A percentile compares a stretch with the other conserved stretches of the same genome.
Conservation (phyloP, 2,329 filamentous ascomycete genomes). For the Spiromastix sp. region DNA sequence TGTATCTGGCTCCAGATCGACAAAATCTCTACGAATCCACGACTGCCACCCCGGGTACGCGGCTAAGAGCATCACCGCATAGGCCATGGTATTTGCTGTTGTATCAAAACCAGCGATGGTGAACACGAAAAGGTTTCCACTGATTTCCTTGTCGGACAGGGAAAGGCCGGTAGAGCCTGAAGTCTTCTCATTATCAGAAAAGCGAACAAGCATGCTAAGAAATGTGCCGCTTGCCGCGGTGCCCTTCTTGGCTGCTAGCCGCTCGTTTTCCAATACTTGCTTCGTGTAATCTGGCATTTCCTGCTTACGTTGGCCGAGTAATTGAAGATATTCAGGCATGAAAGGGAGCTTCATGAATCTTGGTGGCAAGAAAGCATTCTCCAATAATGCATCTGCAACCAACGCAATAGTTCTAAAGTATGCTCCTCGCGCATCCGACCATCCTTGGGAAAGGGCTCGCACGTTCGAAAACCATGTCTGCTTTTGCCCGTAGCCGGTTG, state of each 20-base stretch:
- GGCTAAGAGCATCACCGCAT: conserved; percentile 38
- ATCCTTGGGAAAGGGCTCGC: conserved; percentile 11
- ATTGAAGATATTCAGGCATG: conserved; percentile 17
- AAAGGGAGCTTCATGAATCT: conserved; percentile 16
- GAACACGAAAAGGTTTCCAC: conserved; percentile 39
- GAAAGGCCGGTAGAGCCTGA: conserved; percentile 17
- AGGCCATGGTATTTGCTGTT: conserved; percentile 41
- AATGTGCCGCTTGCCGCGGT: conserved; percentile 16
- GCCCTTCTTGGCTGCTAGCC: conserved; percentile 2
- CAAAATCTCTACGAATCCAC: conserved; percentile 43
- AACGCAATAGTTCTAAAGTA: conserved; percentile 26
- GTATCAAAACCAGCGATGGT: conserved; percentile 40
- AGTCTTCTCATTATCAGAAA: conserved; percentile 18
- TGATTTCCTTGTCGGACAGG: conserved; percentile 30
- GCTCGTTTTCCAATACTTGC: conserved; percentile 20
- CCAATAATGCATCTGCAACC: conserved; percentile 19
- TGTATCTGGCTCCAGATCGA: conserved; percentile 19
- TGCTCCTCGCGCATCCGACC: conserved; percentile 10
- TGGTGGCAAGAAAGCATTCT: conserved; percentile 20
- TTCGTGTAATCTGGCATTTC: conserved; percentile 19
- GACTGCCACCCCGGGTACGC: conserved; percentile 40
- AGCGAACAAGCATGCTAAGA: conserved; percentile 20
- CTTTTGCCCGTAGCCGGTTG: conserved; percentile 24
- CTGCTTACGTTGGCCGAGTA: conserved; percentile 19
- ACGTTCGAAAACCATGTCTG: conserved; percentile 19